These are phyloP conservation scores for Skeletonema marinoi DNA, from an alignment of 108 stramenopile genomes.

Conservation along the genomic window DNA sequence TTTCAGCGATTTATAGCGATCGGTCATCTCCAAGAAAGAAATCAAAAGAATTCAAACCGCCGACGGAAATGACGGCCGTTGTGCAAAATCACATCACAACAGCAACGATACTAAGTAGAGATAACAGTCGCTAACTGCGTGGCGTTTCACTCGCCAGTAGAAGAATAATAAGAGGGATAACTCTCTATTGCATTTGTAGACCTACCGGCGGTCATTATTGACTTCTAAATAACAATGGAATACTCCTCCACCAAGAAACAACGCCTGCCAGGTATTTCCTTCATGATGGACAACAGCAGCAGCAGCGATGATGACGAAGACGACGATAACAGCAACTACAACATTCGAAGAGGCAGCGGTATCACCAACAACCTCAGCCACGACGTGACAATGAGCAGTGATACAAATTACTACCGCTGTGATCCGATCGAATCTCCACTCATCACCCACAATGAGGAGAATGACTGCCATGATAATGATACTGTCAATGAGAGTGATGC, in stretches of 20 bases:
- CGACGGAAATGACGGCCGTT: no score
- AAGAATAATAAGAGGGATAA: no score
- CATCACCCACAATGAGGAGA: no score
- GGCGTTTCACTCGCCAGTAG: no score
- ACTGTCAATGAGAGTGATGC: background rate
- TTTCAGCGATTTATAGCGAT: no score
- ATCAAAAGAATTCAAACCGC: no score
- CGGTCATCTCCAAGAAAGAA: no score
- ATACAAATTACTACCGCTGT: background rate
- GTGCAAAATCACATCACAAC: no score
- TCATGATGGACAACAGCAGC: background rate
- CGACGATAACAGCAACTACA: background rate
- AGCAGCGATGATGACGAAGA: background rate
- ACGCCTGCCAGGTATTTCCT: conserved; percentile 29
- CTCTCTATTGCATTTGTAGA: no score
- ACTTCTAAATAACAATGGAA: conserved; percentile 5
- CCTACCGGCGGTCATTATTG: no score
- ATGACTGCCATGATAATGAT: background rate
- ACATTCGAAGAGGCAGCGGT: background rate
- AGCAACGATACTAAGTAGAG: no score
- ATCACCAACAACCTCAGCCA: background rate
- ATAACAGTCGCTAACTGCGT: no score
- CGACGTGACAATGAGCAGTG: background rate
- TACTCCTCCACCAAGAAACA: conserved; percentile 28
- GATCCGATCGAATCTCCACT: background rate